phyloP scores from a whole-genome alignment of 768 basidiomycete species.

The Agrocybe pediades region DNA sequence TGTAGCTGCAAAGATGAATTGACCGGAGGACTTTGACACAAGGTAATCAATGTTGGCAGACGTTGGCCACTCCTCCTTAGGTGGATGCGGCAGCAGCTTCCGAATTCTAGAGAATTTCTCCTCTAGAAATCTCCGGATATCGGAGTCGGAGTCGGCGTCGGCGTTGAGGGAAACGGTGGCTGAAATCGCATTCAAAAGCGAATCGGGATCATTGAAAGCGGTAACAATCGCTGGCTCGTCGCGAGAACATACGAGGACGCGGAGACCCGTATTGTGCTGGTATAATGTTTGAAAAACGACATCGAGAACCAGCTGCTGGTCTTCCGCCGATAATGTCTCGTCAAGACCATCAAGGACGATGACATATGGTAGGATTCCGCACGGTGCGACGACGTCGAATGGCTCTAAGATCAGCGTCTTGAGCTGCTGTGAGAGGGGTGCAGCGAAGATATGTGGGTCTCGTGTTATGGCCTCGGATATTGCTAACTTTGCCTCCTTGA shows the following conservation, averaged over 20 bases:
- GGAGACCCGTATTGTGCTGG: not conserved
- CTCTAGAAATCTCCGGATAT: not conserved
- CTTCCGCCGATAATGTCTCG: not conserved
- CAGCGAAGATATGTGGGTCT: not conserved
- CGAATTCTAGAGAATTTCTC: not conserved
- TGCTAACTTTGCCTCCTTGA: not conserved
- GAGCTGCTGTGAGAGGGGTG: not conserved
- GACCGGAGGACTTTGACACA: not conserved
- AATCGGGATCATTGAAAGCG: not conserved
- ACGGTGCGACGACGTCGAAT: not conserved
- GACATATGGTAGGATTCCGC: not conserved
- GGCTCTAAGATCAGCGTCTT: not conserved
- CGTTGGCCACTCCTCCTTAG: not conserved
- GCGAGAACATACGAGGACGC: not conserved
- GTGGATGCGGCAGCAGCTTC: not conserved
- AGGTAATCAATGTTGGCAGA: not conserved
- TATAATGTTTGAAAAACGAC: not conserved
- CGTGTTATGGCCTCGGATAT: not conserved
- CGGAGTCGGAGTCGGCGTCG: not conserved
- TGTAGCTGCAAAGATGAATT: not conserved
- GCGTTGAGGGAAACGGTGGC: not conserved
- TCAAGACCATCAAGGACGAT: not conserved
- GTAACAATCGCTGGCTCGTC: not conserved
- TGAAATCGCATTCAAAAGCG: not conserved
- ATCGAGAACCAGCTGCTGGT: not conserved